A percentile compares a stretch with the other conserved stretches of the same genome.
These are phyloP conservation scores for Pythium aquatile DNA, from an alignment of 352 stramenopile genomes.

Conservation along the genomic window DNA sequence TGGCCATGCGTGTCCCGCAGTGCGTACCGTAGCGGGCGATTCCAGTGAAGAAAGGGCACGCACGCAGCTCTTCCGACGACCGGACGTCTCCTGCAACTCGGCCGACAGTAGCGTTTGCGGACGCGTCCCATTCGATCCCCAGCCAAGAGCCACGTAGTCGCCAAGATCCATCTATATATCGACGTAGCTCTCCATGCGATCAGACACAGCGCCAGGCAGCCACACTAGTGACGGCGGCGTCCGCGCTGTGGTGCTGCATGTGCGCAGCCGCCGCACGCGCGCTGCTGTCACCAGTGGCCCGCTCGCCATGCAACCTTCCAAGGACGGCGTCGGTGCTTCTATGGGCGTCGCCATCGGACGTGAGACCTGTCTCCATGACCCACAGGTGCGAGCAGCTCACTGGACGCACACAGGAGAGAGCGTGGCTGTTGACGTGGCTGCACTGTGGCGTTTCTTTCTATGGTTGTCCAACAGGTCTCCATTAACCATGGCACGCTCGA, in stretches of 20 bases:
- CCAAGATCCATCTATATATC: not conserved
- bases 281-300: constrained; percentile 6
- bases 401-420: too few relatives aligned
- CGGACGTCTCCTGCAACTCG: not conserved
- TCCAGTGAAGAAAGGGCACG: constrained; percentile 22
- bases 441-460: not conserved
- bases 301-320: not conserved
- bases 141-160: not conserved
- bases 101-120: not conserved
- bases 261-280: constrained; percentile 21
- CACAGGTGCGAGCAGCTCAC: constrained; percentile 21
- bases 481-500: constrained; percentile 24
- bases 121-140: not conserved
- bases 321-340: constrained; percentile 7
- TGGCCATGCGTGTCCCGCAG: not conserved
- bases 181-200: constrained; percentile 10
- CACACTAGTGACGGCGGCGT: not conserved
- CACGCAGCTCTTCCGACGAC: not conserved
- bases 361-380: constrained; percentile 21
- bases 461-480: constrained; percentile 13
- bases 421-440: not conserved
- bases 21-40: not conserved
- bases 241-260: constrained; percentile 17
- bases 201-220: not conserved
- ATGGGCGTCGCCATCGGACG: constrained; percentile 32